These are phyloP conservation scores for Populus davidiana DNA, from an alignment of 345 rosid genomes.

Conservation along the genomic window DNA sequence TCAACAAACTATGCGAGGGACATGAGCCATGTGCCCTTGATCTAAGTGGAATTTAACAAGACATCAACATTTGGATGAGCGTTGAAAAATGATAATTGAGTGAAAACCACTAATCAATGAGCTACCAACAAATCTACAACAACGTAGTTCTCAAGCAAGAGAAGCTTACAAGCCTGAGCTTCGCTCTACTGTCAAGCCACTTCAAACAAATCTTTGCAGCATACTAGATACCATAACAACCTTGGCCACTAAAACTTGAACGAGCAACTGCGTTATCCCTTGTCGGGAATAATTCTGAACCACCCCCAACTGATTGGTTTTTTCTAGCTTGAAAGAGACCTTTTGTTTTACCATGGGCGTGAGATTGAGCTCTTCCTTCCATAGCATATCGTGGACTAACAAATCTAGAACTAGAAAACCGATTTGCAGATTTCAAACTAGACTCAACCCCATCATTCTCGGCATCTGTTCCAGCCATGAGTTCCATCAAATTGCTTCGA, in stretches of 20 bases:
- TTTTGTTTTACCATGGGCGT: constrained; percentile 14
- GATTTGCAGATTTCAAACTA: constrained; percentile 21
- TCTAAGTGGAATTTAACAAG: constrained; percentile 18
- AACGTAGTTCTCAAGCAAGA: constrained; percentile 25
- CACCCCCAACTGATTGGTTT: constrained; percentile 39
- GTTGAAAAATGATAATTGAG: constrained; percentile 5
- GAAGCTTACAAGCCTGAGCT: constrained; percentile 25
- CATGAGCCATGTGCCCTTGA: constrained; percentile 33
- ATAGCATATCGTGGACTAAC: constrained; percentile 32
- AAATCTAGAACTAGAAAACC: constrained; percentile 39
- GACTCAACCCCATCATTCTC: constrained; percentile 19
- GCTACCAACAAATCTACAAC: constrained; percentile 24
- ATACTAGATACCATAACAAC: constrained; percentile 17
- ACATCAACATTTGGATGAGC: constrained; percentile 22
- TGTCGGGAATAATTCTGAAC: constrained; percentile 27
- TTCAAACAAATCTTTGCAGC: not conserved
- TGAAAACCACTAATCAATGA: constrained; percentile 17
- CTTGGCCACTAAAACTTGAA: constrained; percentile 20
- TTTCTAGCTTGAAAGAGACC: constrained; percentile 13
- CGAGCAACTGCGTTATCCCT: constrained; percentile 15
- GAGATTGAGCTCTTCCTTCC: constrained; percentile 26
- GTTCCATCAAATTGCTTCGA: constrained; percentile 72
- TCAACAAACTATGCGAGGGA: constrained; percentile 25
- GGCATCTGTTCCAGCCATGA: constrained; percentile 50
- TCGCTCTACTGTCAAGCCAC: constrained; percentile 15